Conservation (phyloP, 2,329 filamentous ascomycete genomes). For the Aspergillaceae sp. region DNA sequence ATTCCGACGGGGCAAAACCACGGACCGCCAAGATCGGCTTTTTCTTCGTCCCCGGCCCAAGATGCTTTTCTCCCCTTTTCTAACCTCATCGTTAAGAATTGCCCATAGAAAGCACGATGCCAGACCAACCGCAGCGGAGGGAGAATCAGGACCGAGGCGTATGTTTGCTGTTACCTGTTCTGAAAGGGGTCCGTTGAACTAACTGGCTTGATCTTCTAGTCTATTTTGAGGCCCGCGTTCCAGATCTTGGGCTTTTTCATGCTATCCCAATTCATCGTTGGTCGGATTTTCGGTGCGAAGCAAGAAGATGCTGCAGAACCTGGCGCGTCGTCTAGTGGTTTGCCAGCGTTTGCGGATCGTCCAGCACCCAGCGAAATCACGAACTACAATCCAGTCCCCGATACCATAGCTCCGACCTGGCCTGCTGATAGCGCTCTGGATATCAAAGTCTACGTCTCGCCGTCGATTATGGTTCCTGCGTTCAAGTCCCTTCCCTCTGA, state of each 20-base stretch:
- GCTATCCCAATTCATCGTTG: conserved; percentile 49
- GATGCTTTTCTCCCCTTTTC: conserved; percentile 7
- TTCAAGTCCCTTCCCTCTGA: conserved; percentile 58
- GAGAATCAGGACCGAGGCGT: conserved; percentile 25
- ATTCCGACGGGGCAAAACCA: conserved; percentile 1
- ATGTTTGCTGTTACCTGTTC: conserved; percentile 10
- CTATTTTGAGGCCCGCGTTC: conserved; percentile 35
- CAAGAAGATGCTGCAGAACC: conserved; percentile 13
- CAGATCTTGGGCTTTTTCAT: conserved; percentile 54
- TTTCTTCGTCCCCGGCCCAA: conserved; percentile 3
- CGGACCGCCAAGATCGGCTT: background rate
- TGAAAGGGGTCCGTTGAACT: conserved; percentile 2
- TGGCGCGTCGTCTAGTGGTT: conserved; percentile 23
- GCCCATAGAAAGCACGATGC: conserved; percentile 22
- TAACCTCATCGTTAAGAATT: conserved; percentile 5
- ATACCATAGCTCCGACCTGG: conserved; percentile 83
- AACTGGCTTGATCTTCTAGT: conserved; percentile 26
- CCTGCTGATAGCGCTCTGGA: conserved; percentile 68
- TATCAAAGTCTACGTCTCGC: conserved; percentile 74
- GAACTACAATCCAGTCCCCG: conserved; percentile 44
- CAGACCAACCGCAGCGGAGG: conserved; percentile 32
- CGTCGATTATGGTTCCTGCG: conserved; percentile 56
- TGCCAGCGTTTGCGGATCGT: conserved; percentile 58
- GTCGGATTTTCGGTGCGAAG: conserved; percentile 44
- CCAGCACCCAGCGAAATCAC: conserved; percentile 41